These are phyloP conservation scores for Rhodosporidiobolus sp. DNA, from an alignment of 768 basidiomycete genomes.

Conservation along the genomic window DNA sequence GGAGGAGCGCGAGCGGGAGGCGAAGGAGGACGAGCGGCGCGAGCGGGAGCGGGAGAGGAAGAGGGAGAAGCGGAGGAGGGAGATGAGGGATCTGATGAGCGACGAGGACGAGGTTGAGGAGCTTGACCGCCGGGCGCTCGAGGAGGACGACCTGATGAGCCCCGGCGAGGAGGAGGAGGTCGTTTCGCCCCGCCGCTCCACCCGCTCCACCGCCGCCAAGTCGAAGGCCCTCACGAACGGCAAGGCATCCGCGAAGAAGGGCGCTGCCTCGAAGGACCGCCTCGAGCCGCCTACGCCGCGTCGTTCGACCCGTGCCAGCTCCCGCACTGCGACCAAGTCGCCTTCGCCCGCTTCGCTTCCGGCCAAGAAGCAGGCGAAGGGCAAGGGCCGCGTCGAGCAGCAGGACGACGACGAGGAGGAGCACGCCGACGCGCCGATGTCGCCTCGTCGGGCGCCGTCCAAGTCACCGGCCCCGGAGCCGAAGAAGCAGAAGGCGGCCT, in stretches of 20 bases:
- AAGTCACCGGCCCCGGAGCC: background rate
- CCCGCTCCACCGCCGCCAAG: background rate
- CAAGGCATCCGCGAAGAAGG: slow-evolving; percentile 13
- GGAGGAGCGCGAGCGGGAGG: slow-evolving; percentile 29
- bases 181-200: background rate
- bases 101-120: slow-evolving; percentile 1
- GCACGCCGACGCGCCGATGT: background rate
- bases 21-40: slow-evolving; percentile 19
- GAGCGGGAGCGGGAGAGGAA: slow-evolving; percentile 10
- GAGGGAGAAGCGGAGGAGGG: background rate
- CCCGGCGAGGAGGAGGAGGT: background rate
- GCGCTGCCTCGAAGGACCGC: slow-evolving; percentile 2
- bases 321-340: slow-evolving; percentile 18
- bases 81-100: slow-evolving; percentile 5
- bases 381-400: slow-evolving; percentile 6
- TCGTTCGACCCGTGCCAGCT: slow-evolving; percentile 20
- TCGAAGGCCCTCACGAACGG: background rate
- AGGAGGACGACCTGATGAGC: background rate
- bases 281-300: slow-evolving; percentile 28
- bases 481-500: background rate
- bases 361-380: slow-evolving; percentile 18
- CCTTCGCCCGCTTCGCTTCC: slow-evolving; percentile 19
- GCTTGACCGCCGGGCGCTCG: background rate
- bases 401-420: background rate
- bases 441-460: background rate